Evolutionary conservation across 1,139 yeast species (phyloP).

Genomic region (Citeromyces hawaiiensis): DNA sequence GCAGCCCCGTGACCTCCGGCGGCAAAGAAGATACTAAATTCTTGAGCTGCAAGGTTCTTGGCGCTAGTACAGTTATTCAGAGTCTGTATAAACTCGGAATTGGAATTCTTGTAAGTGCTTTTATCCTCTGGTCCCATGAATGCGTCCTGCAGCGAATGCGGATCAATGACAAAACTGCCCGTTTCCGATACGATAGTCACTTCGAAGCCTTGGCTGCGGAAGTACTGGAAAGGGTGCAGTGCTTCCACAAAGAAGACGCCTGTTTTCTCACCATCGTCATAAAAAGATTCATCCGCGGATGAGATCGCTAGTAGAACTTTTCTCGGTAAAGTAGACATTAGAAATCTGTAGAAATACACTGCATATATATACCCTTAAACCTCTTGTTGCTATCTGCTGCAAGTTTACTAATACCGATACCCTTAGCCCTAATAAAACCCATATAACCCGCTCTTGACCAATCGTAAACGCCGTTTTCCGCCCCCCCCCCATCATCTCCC

Average conservation of each 20-base stretch:
- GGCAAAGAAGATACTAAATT: conserved; percentile 37
- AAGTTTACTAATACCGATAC: not conserved
- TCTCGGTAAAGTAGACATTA: conserved; percentile 4
- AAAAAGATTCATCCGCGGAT: conserved; percentile 33
- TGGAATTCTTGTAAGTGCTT: conserved; percentile 20
- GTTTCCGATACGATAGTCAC: conserved; percentile 45
- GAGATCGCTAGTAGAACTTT: conserved; percentile 40
- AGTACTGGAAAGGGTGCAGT: conserved; percentile 38
- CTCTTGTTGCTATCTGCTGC: conserved; percentile 1
- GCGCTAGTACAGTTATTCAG: conserved; percentile 25
- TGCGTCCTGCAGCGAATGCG: conserved; percentile 28
- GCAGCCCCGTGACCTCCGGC: conserved; percentile 58
- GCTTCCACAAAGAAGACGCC: conserved; percentile 47
- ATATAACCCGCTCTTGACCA: not conserved
- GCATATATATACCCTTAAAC: not conserved
- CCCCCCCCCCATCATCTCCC: conserved; percentile 1
- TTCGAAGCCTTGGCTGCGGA: conserved; percentile 31
- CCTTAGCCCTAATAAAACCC: conserved; percentile 1
- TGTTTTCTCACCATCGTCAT: conserved; percentile 39
- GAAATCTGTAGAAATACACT: too few species aligned
- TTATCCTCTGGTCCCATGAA: conserved; percentile 31
- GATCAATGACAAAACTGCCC: conserved; percentile 41
- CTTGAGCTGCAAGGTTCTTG: conserved; percentile 23
- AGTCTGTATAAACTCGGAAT: conserved; percentile 24
- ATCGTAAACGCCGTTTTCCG: too few species aligned